phyloP scores from a whole-genome alignment of 495 filamentous ascomycete genomes.

The Lophiotrema nucula region DNA sequence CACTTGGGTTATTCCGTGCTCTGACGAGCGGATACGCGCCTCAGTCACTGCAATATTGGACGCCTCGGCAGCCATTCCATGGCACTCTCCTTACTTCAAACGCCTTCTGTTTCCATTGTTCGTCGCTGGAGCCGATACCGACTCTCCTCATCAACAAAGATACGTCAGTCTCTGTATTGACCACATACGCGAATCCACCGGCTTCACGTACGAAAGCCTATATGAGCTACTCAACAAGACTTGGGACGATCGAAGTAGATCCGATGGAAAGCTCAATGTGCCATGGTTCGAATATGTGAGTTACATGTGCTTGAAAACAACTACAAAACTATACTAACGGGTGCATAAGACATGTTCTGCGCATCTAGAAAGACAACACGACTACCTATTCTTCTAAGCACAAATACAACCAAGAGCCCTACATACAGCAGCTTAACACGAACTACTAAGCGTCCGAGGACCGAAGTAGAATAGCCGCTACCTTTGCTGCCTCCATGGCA shows the following conservation, averaged over 20 bases:
- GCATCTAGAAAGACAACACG: background rate
- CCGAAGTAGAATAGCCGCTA: too few species aligned
- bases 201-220: background rate
- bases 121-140: constrained; percentile 6
- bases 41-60: constrained; percentile 1
- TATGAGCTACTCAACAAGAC: constrained; percentile 1
- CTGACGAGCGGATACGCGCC: background rate
- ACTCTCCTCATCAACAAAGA: constrained; percentile 3
- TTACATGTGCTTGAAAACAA: background rate
- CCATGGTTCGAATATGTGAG: constrained; percentile 16
- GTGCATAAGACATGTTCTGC: background rate
- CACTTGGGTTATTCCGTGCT: constrained; percentile 1
- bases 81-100: constrained; percentile 3
- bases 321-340: background rate
- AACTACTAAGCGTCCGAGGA: too few species aligned
- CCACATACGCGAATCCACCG: constrained; percentile 1
- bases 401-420: too few species aligned
- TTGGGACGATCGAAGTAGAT: constrained; percentile 3
- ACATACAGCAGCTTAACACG: too few species aligned
- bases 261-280: background rate
- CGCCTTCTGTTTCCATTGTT: constrained; percentile 8
- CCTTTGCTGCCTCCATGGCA: too few species aligned
- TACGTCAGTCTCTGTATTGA: constrained; percentile 6
- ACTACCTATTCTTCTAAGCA: constrained; percentile 5
- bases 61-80: background rate